These are phyloP conservation scores for Phyllosticta citrichinensis DNA, from an alignment of 2,329 filamentous ascomycete species.

Conservation along the genomic window DNA sequence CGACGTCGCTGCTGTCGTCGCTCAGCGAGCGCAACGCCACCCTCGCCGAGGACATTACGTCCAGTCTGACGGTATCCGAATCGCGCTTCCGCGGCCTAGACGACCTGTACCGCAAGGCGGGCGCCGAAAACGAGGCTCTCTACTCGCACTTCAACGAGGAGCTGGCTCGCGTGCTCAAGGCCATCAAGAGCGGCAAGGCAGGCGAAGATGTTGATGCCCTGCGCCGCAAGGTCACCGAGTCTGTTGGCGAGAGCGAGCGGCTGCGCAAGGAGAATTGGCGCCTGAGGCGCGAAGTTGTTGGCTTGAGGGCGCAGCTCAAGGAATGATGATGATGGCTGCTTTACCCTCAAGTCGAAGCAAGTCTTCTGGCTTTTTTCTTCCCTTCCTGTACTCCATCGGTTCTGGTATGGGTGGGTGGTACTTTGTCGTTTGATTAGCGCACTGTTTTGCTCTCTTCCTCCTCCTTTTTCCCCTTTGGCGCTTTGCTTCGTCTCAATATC, in stretches of 20 bases:
- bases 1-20: neutral
- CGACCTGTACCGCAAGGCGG: constrained; percentile 77
- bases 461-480: neutral
- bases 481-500: neutral
- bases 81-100: constrained; percentile 73
- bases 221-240: constrained; percentile 58
- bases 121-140: constrained; percentile 83
- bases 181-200: constrained; percentile 54
- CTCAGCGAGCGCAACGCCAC: constrained; percentile 25
- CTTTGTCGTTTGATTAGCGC: neutral
- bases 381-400: neutral
- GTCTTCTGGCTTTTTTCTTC: neutral
- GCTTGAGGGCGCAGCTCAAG: constrained; percentile 42
- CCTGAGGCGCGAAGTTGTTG: constrained; percentile 72
- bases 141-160: constrained; percentile 93
- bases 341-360: no score
- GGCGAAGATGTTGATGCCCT: constrained; percentile 74
- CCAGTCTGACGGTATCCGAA: constrained; percentile 62
- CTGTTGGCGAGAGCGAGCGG: constrained; percentile 65
- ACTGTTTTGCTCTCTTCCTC: neutral
- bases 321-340: constrained; percentile 18
- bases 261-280: constrained; percentile 79
- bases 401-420: neutral
- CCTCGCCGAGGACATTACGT: constrained; percentile 62
- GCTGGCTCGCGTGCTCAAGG: constrained; percentile 61